Percentiles rank a stretch among this genome's conserved stretches.
These are phyloP conservation scores for Parasarocladium wereldwijsianum DNA, from an alignment of 2,329 filamentous ascomycete genomes.

Conservation along the genomic window DNA sequence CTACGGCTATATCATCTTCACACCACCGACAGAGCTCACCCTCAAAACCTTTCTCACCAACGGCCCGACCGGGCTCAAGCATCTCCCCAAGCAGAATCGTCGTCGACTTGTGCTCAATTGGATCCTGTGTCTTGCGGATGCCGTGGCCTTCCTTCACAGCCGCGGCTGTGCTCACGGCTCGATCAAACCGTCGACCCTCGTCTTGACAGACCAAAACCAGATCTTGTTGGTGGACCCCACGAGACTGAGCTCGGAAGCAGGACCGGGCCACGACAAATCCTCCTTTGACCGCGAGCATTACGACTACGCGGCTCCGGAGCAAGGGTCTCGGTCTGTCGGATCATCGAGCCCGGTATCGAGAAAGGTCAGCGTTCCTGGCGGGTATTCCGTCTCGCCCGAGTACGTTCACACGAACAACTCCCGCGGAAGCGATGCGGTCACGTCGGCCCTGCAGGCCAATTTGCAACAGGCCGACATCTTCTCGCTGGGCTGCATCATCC, in stretches of 20 bases:
- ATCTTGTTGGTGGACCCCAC: conserved; percentile 54
- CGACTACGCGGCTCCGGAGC: conserved; percentile 60
- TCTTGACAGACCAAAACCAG: conserved; percentile 49
- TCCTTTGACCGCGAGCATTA: conserved; percentile 54
- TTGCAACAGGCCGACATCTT: conserved; percentile 54
- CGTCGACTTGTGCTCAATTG: conserved; percentile 52
- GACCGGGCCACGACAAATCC: conserved; percentile 25
- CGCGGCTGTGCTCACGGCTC: conserved; percentile 49
- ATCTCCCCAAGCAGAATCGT: conserved; percentile 43
- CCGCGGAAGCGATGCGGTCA: conserved; percentile 15
- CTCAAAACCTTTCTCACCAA: conserved; percentile 53
- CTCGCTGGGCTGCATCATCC: conserved; percentile 56
- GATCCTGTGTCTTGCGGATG: conserved; percentile 59
- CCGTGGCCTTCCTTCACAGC: conserved; percentile 51
- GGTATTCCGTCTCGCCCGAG: conserved; percentile 20
- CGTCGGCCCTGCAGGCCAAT: conserved; percentile 27
- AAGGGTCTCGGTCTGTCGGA: conserved; percentile 30
- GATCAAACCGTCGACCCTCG: conserved; percentile 56
- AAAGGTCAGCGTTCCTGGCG: conserved; percentile 3
- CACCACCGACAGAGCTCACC: conserved; percentile 50
- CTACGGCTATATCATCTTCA: conserved; percentile 49
- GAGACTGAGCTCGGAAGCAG: conserved; percentile 27
- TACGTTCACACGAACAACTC: conserved; percentile 20
- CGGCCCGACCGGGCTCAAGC: conserved; percentile 46
- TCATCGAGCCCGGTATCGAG: conserved; percentile 15